Evolutionary conservation across 371 early-diverging fungal species (phyloP).

Genomic region (Mucor lusitanicus): DNA sequence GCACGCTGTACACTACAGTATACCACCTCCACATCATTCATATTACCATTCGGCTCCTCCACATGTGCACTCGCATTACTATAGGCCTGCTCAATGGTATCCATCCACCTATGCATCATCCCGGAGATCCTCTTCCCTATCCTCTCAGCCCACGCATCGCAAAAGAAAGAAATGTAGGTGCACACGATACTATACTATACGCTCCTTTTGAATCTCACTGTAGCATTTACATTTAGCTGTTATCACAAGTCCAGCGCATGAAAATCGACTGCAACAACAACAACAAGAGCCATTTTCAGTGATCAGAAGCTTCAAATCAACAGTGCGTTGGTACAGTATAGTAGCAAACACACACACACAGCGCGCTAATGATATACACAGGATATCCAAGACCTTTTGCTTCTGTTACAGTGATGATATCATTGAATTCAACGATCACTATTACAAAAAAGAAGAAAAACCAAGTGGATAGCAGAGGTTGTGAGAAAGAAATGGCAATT

Average conservation of each 20-base stretch:
- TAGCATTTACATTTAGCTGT: not conserved
- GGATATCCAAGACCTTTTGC: constrained; percentile 6
- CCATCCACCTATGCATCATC: not conserved
- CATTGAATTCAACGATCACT: not conserved
- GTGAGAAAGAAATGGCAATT: too few species aligned
- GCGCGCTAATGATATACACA: not conserved
- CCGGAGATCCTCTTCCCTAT: not conserved
- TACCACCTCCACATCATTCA: not conserved
- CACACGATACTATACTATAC: not conserved
- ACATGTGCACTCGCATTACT: not conserved
- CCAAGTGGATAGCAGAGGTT: not conserved
- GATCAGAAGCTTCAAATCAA: not conserved
- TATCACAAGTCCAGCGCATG: not conserved
- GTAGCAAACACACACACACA: not conserved
- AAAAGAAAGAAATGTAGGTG: not conserved
- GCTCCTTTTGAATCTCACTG: not conserved
- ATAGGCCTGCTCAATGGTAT: not conserved
- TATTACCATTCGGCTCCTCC: not conserved
- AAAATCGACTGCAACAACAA: not conserved
- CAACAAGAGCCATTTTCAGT: not conserved
- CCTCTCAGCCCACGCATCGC: not conserved
- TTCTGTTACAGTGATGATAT: constrained; percentile 3
- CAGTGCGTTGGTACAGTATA: constrained; percentile 2
- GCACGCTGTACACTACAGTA: not conserved
- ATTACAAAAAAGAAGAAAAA: not conserved